Percentiles rank a stretch among this genome's conserved stretches.
These are phyloP conservation scores for Wickerhamomyces rabaulensis DNA, from an alignment of 805 yeast genomes.

Conservation along the genomic window DNA sequence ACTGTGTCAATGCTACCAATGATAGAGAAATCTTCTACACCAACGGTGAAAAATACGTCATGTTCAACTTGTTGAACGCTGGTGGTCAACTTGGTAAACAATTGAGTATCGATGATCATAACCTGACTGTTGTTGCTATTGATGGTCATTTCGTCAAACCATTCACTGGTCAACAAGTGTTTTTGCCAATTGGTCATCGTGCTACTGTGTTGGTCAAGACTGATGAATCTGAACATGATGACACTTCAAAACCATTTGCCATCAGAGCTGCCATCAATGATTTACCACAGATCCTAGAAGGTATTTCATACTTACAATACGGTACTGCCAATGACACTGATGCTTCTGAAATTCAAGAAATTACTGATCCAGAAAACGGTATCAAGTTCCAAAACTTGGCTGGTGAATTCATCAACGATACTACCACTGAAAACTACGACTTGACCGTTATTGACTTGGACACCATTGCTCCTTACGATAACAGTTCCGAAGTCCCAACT, in stretches of 20 bases:
- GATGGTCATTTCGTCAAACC: slow-evolving; percentile 56
- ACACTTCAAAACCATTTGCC: slow-evolving; percentile 25
- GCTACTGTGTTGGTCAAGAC: slow-evolving; percentile 58
- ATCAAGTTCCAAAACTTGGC: slow-evolving; percentile 46
- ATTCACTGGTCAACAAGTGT: slow-evolving; percentile 40
- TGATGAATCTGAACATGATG: slow-evolving; percentile 34
- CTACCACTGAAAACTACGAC: slow-evolving; percentile 49
- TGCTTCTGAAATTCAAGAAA: slow-evolving; percentile 14
- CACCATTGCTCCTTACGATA: slow-evolving; percentile 65
- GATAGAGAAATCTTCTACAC: slow-evolving; percentile 22
- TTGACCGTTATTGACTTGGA: slow-evolving; percentile 31
- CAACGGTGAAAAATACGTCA: slow-evolving; percentile 22
- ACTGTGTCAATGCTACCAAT: slow-evolving; percentile 21
- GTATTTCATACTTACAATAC: slow-evolving; percentile 51
- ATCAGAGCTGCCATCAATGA: slow-evolving; percentile 54
- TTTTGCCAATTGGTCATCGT: slow-evolving; percentile 72
- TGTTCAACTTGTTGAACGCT: slow-evolving; percentile 27
- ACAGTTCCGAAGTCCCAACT: slow-evolving; percentile 58
- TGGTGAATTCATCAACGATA: slow-evolving; percentile 45
- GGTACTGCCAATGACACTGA: slow-evolving; percentile 30
- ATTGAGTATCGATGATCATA: slow-evolving; percentile 43
- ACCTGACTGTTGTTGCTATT: slow-evolving; percentile 48
- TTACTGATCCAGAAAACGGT: slow-evolving; percentile 27
- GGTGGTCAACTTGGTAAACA: slow-evolving; percentile 32
- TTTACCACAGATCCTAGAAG: slow-evolving; percentile 61